phyloP scores from a whole-genome alignment of 768 basidiomycete species.

The Pleurotus tuber-regium region DNA sequence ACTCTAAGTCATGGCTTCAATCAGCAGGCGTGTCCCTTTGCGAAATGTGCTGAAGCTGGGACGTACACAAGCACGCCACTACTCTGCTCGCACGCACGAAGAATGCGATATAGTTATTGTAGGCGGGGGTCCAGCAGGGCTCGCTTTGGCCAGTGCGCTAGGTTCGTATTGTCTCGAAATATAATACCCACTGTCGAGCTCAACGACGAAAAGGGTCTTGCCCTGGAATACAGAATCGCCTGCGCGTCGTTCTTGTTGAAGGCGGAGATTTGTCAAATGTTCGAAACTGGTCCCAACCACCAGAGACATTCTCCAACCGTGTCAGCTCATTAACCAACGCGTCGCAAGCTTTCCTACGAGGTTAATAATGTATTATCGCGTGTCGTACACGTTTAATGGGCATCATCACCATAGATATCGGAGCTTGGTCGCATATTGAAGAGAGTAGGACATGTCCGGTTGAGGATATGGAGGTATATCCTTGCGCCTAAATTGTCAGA shows the following conservation, averaged over 20 bases:
- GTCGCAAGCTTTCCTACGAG: conserved; percentile 63
- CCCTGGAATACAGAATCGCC: conserved; percentile 42
- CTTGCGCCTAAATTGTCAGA: background rate
- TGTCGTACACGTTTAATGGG: conserved; percentile 1
- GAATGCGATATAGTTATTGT: conserved; percentile 90
- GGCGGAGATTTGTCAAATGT: conserved; percentile 72
- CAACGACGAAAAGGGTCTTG: conserved; percentile 46
- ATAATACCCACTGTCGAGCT: conserved; percentile 10
- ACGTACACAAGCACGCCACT: background rate
- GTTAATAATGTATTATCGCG: conserved; percentile 33
- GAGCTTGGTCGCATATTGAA: conserved; percentile 82
- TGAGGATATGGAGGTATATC: conserved; percentile 79
- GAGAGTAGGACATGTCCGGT: conserved; percentile 63
- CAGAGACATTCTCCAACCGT: conserved; percentile 70
- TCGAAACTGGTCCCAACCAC: conserved; percentile 58
- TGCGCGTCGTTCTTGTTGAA: conserved; percentile 76
- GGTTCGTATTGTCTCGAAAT: conserved; percentile 57
- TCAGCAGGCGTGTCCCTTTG: background rate
- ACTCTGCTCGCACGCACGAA: conserved; percentile 22
- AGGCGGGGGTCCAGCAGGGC: conserved; percentile 90
- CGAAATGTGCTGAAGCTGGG: conserved; percentile 9
- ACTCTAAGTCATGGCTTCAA: background rate
- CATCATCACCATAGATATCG: conserved; percentile 53
- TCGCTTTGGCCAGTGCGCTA: conserved; percentile 85
- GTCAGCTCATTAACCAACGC: conserved; percentile 83